These are phyloP conservation scores for Eimeria necatrix DNA, from an alignment of 169 alveolate genomes.

Conservation along the genomic window DNA sequence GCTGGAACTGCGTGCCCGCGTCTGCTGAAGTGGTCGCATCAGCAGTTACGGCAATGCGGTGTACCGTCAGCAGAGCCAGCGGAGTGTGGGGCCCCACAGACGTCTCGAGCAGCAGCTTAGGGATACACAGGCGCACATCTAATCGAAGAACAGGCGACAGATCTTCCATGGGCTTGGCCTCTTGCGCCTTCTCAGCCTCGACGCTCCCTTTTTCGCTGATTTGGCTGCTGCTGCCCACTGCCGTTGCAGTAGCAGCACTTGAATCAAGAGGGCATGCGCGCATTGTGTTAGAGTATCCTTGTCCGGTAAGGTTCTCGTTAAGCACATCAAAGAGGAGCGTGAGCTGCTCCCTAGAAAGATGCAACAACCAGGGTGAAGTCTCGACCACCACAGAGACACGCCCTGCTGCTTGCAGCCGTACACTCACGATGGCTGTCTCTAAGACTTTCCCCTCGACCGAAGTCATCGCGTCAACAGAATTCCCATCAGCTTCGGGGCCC, in stretches of 20 bases:
- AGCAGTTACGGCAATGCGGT: conserved; percentile 61
- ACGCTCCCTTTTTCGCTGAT: neutral
- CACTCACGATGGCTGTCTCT: conserved; percentile 14
- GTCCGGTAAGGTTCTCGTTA: conserved; percentile 79
- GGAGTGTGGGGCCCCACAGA: conserved; percentile 68
- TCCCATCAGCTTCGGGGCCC: neutral
- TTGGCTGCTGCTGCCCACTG: neutral
- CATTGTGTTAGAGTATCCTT: conserved; percentile 58
- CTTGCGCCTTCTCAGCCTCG: neutral
- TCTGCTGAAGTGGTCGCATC: neutral
- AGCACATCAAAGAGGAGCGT: conserved; percentile 78
- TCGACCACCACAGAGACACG: conserved; percentile 40
- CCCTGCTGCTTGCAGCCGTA: conserved; percentile 45
- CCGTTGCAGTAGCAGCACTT: conserved; percentile 10
- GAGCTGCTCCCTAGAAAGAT: conserved; percentile 77
- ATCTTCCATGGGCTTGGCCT: neutral
- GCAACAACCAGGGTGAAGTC: conserved; percentile 73
- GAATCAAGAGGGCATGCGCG: conserved; percentile 10
- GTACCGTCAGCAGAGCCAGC: conserved; percentile 65
- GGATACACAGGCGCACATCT: conserved; percentile 32
- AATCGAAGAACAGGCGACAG: conserved; percentile 6
- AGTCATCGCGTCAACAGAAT: neutral
- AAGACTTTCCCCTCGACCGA: conserved; percentile 30
- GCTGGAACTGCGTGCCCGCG: conserved; percentile 37
- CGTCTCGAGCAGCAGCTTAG: conserved; percentile 63